Percentiles rank a stretch among this genome's conserved stretches.
phyloP scores from a whole-genome alignment of 371 early-diverging fungal genomes.

The Apophysomyces sp. region DNA sequence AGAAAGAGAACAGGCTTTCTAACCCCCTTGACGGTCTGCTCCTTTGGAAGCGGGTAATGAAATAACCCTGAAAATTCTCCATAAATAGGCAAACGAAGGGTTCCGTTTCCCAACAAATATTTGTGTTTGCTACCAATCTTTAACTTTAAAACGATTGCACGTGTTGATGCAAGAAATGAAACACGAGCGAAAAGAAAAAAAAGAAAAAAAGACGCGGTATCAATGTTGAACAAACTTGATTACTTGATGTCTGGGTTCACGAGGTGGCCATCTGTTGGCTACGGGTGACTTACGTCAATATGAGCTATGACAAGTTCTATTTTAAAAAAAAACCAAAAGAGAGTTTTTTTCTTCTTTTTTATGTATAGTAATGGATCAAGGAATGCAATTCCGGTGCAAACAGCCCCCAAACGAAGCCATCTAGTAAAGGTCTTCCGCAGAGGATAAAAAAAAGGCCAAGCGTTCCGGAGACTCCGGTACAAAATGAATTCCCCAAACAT shows the following conservation, averaged over 20 bases:
- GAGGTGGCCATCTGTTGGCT: neutral
- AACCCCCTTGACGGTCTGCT: no score
- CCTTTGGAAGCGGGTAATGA: no score
- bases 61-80: neutral
- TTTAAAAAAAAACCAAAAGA: no score
- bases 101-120: neutral
- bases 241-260: neutral
- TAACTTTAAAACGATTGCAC: neutral
- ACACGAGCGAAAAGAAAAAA: conserved; percentile 1
- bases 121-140: neutral
- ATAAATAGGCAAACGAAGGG: neutral
- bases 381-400: no score
- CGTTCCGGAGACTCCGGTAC: no score
- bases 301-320: neutral
- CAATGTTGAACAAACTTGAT: neutral
- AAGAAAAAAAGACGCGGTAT: neutral
- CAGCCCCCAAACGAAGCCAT: no score
- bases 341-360: neutral
- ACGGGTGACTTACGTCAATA: neutral
- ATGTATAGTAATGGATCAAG: no score
- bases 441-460: no score
- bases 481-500: no score
- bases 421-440: no score
- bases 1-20: no score
- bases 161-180: neutral